Evolutionary conservation across 1,284 basidiomycete species (phyloP).

Genomic region (Heimioporus punctisporus): DNA sequence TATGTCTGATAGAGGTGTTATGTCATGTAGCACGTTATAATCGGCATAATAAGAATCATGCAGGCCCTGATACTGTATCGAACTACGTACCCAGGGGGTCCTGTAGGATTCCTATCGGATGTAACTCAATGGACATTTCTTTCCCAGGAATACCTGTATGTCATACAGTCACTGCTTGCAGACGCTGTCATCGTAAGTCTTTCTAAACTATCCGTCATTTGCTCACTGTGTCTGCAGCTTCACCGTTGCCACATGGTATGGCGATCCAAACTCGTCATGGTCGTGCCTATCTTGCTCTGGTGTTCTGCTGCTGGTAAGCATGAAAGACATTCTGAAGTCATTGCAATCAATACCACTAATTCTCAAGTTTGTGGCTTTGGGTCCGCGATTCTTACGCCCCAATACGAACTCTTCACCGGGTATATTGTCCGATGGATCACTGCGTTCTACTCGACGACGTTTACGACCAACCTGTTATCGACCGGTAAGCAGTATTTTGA

Average conservation of each 20-base stretch:
- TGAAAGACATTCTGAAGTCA: no score
- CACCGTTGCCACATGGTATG: constrained; percentile 1
- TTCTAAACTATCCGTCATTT: no score
- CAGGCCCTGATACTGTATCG: background rate
- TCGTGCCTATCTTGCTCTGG: background rate
- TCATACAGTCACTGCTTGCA: background rate
- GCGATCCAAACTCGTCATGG: constrained; percentile 1
- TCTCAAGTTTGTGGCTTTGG: background rate
- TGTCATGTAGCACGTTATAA: no score
- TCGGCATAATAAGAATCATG: background rate
- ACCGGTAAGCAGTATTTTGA: background rate
- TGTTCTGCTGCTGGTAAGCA: background rate
- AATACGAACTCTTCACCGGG: no score
- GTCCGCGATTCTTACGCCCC: background rate
- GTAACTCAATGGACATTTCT: constrained; percentile 1
- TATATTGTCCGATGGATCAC: background rate
- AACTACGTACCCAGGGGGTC: background rate
- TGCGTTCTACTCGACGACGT: background rate
- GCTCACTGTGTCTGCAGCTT: background rate
- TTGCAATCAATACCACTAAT: background rate
- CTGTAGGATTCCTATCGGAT: background rate
- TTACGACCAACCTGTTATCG: background rate
- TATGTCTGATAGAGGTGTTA: no score
- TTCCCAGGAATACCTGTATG: background rate
- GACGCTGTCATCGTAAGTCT: background rate